These are phyloP conservation scores for Corinectria fuckeliana DNA, from an alignment of 2,329 filamentous ascomycete genomes.

Conservation along the genomic window DNA sequence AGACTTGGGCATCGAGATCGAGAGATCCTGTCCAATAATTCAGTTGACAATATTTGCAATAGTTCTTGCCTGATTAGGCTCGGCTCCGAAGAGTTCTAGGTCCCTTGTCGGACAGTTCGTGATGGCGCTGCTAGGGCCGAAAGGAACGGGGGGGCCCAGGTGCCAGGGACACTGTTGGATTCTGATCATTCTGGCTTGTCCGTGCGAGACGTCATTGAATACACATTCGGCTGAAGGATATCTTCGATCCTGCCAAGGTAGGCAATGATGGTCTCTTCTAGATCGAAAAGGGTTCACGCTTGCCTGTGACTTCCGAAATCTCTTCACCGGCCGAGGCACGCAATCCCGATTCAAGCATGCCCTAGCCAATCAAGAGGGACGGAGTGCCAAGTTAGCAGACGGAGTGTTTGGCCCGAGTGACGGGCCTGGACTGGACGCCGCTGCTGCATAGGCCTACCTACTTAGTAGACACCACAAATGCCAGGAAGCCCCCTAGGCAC, in stretches of 20 bases:
- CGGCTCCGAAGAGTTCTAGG: slow-evolving; percentile 5
- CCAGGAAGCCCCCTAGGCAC: slow-evolving; percentile 1
- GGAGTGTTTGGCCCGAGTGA: no score
- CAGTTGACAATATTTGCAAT: not conserved
- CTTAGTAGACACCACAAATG: slow-evolving; percentile 15
- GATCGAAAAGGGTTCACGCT: not conserved
- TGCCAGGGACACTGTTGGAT: no score
- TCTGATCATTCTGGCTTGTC: not conserved
- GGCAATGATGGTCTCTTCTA: not conserved
- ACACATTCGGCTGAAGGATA: not conserved
- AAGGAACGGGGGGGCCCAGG: not conserved
- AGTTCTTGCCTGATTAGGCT: slow-evolving; percentile 6
- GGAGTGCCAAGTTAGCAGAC: not conserved
- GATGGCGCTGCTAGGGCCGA: not conserved
- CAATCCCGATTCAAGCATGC: slow-evolving; percentile 11
- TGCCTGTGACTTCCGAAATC: not conserved
- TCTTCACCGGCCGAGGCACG: slow-evolving; percentile 11
- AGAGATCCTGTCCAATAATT: not conserved
- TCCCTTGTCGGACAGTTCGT: slow-evolving; percentile 1
- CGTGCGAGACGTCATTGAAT: not conserved
- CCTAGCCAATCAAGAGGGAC: not conserved
- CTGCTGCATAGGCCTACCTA: no score
- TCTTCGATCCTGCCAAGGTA: not conserved
- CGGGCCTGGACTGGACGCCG: slow-evolving; percentile 20
- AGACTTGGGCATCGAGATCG: slow-evolving; percentile 4